These are phyloP conservation scores for Sabuloglossum arenarium DNA, from an alignment of 495 filamentous ascomycete species.

Conservation along the genomic window DNA sequence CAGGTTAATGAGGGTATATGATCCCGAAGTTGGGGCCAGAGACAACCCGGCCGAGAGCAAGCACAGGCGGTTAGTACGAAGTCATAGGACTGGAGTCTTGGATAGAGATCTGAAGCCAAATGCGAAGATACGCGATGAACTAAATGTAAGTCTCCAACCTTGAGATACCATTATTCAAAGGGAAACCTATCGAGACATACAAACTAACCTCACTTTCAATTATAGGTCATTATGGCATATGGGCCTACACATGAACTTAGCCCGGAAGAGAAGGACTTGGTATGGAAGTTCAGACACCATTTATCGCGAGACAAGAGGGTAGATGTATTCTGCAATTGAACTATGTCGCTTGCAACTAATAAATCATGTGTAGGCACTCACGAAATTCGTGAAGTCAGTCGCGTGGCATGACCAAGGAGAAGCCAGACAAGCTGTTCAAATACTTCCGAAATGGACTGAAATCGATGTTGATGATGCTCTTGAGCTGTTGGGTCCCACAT, in stretches of 20 bases:
- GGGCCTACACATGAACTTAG: conserved; percentile 76
- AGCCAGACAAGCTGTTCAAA: conserved; percentile 67
- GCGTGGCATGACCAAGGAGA: conserved; percentile 82
- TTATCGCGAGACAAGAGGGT: conserved; percentile 69
- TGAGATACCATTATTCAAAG: not conserved
- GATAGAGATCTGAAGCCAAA: conserved; percentile 92
- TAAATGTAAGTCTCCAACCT: conserved; percentile 31
- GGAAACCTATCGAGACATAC: not conserved
- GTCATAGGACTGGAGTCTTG: conserved; percentile 76
- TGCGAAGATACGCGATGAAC: conserved; percentile 83
- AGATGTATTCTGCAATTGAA: not conserved
- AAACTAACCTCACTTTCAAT: not conserved
- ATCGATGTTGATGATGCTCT: conserved; percentile 95
- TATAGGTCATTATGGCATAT: conserved; percentile 55
- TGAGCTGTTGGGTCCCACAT: conserved; percentile 78
- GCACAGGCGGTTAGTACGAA: conserved; percentile 75
- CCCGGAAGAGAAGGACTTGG: conserved; percentile 77
- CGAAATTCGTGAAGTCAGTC: conserved; percentile 94
- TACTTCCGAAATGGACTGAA: conserved; percentile 87
- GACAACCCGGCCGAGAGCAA: conserved; percentile 95
- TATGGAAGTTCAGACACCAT: conserved; percentile 95
- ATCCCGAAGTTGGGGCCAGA: conserved; percentile 69
- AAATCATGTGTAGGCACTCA: conserved; percentile 35
- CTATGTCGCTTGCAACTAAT: not conserved
- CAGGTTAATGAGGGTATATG: conserved; percentile 64